A percentile compares a stretch with the other conserved stretches of the same genome.
phyloP scores from a whole-genome alignment of 805 yeast genomes.

The Yarrowia divulgata region DNA sequence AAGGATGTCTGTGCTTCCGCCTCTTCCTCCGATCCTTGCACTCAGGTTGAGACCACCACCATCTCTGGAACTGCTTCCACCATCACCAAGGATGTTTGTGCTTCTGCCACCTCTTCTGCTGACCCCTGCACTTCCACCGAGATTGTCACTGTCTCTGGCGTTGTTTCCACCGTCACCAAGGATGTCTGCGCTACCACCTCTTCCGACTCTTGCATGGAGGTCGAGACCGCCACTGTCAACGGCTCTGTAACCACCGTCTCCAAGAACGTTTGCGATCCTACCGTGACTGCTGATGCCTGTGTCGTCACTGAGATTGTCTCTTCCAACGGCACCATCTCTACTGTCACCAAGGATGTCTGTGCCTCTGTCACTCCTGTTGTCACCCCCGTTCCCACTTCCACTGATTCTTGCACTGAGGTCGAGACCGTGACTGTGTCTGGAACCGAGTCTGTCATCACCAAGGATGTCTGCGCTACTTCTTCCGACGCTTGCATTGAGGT shows the following conservation, averaged over 20 bases:
- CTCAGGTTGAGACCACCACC: neutral
- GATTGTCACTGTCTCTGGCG: neutral
- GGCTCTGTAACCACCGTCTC: neutral
- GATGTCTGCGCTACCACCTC: neutral
- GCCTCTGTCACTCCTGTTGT: neutral
- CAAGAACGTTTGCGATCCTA: neutral
- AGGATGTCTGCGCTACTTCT: neutral
- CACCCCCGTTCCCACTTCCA: neutral
- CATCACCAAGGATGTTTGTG: slow-evolving; percentile 8
- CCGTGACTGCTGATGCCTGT: neutral
- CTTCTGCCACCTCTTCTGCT: neutral
- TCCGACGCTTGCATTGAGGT: neutral
- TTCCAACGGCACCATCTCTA: neutral
- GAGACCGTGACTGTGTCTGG: neutral
- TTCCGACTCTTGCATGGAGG: neutral
- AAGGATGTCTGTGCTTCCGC: neutral
- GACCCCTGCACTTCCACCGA: neutral
- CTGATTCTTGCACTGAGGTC: neutral
- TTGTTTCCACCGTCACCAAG: neutral
- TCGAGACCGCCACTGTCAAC: neutral
- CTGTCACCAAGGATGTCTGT: slow-evolving; percentile 3
- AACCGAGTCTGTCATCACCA: neutral
- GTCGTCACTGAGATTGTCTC: neutral
- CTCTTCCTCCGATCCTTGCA: neutral
- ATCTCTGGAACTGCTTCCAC: neutral